Evolutionary conservation across 2,329 filamentous ascomycete genomes (phyloP).

Genomic region (Aspergillus sp.): DNA sequence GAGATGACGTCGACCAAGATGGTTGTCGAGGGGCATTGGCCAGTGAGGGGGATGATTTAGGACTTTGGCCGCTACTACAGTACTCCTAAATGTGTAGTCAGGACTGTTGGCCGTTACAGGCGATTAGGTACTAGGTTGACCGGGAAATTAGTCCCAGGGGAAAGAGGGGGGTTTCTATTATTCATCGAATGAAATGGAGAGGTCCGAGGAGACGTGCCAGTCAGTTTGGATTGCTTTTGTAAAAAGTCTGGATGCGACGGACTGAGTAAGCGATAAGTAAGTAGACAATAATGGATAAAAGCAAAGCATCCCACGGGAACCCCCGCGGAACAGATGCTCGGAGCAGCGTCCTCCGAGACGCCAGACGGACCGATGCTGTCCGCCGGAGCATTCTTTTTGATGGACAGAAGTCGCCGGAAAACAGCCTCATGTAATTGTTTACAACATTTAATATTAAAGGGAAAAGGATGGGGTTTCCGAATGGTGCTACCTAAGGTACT

Average conservation of each 20-base stretch:
- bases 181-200: not conserved
- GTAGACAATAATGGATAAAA: not conserved
- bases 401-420: not conserved
- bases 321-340: slow-evolving; percentile 6
- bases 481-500: too few relatives aligned
- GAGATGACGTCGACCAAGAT: not conserved
- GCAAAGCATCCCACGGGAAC: not conserved
- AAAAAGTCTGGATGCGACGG: not conserved
- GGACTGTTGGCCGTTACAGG: too few relatives aligned
- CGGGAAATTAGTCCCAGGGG: not conserved
- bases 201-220: not conserved
- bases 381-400: not conserved
- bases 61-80: not conserved
- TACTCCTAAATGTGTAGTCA: not conserved
- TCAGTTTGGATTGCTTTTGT: not conserved
- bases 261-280: not conserved
- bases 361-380: not conserved
- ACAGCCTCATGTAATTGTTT: not conserved
- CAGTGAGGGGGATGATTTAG: not conserved
- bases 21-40: not conserved
- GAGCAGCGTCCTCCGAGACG: slow-evolving; percentile 24
- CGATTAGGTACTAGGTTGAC: not conserved
- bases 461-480: not conserved
- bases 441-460: not conserved
- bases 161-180: too few relatives aligned